Conservation (phyloP, 2,329 filamentous ascomycete species). For the Sporothrix variecibatus region DNA sequence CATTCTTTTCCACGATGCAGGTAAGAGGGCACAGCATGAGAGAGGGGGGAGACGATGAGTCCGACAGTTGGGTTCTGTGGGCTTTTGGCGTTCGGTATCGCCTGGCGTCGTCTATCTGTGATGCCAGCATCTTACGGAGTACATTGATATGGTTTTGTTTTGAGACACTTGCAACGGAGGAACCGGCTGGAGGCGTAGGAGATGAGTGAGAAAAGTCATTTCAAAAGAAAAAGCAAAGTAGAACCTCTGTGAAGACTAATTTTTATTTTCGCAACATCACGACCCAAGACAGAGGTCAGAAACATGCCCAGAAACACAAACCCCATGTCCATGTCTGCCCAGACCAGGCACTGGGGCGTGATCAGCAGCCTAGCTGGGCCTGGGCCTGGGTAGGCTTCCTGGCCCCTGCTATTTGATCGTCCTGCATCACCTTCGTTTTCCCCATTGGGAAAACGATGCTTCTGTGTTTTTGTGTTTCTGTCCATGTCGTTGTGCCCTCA, state of each 20-base stretch:
- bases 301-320: background rate
- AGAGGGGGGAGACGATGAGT: background rate
- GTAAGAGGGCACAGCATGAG: background rate
- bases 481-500: background rate
- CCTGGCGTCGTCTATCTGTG: background rate
- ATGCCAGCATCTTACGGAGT: background rate
- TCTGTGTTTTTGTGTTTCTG: background rate
- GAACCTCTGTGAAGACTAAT: background rate
- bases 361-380: background rate
- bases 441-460: constrained; percentile 9
- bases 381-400: background rate
- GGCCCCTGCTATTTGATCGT: background rate
- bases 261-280: background rate
- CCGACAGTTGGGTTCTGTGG: background rate
- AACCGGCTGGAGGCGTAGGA: background rate
- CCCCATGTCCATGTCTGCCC: background rate
- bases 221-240: background rate
- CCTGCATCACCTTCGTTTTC: background rate
- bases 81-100: background rate
- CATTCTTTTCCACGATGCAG: background rate
- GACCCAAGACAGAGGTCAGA: background rate
- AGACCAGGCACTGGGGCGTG: background rate
- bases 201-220: background rate
- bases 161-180: background rate
- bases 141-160: background rate